Evolutionary conservation across 805 yeast species (phyloP), one percentile per base, ranked within the genome.

Genomic region (Metschnikowia aberdeeniae): DNA sequence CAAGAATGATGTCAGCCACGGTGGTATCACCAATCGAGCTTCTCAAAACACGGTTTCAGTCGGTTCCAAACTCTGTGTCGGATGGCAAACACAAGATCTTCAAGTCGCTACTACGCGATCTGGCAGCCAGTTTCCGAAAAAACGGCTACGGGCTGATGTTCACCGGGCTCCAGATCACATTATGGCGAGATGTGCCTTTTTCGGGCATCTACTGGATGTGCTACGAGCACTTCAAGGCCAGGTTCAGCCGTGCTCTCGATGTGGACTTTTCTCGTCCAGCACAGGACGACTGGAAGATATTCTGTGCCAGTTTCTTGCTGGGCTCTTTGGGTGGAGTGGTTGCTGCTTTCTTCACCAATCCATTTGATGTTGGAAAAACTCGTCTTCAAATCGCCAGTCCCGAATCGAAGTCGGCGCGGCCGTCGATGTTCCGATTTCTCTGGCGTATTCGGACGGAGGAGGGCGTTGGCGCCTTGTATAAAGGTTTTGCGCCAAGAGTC

Each of bases 181-280:
- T 93, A 12, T 92, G 96, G 96, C 76, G 99, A 64, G 99, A 93
- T 62, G 98, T 92, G 0, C 99, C 99, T 1, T 93, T 93, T 62
- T 84, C 95, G 50, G 97, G 95, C 0, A 82, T 92, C 1, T 93
- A 93, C 64, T 93, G 99, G 99, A 79, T 88, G 9, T 76, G 84
- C 5, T 89, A 90, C 56, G 98, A 90, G 49, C 43, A 35, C 34
- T 72, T 55, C 58, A 71, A 71, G 50, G 48, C 42, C 13, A 53
- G 50, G n/a, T 52, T 62, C 36, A 66, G 61, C 12, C 32, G 33
- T 1, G 42, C 44, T 3, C 43, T 62, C 26, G 57, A 54, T 5
- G 64, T 60, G 5, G 63, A 62, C 46, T 63, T 60, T 50, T 37
- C 50, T 28, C 34, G 31, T 17, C 35, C 10, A 20, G 37, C 46